Evolutionary conservation across 2,329 filamentous ascomycete genomes (phyloP), one percentile per base, ranked within the genome.

Genomic region (Aspergillus terreus): DNA sequence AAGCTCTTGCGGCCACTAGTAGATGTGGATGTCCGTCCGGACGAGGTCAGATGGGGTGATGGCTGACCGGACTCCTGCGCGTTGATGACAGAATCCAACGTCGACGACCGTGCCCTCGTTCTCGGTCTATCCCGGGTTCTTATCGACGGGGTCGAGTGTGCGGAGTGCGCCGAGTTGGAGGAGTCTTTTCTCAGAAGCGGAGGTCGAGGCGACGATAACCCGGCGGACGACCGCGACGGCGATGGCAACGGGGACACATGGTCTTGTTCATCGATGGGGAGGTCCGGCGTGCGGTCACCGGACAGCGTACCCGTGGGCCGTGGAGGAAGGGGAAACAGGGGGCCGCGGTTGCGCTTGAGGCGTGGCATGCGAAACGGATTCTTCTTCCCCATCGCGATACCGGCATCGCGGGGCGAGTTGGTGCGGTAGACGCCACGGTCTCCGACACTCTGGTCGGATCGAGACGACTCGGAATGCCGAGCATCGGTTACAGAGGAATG

Each of bases 1-100:
- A 99, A 90, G 71, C 92, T 97, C 71, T 92, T 94, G 49, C 94
- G 83, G 4, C 92, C 91, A n/a, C 75, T 80, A 0, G 87, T 92
- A 0, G 90, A 96, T 1, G 87, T 90, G 1, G 92, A 96, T 5
- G 84, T 92, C 47, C 91, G 81, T 3, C 76, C 78, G 2, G 77
- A 78, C 4, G 71, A 73, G 9, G 70, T 65, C n/a, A 84, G 71
- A 21, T 82, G 82, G 4, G 85, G 84, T 3, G 86, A 84, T 6
- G 83, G 77, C 4, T 87, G 79, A 49, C 87, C 83, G 55, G 90
- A 88, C 49, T 85, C 84, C 1, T 86, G 89, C 49, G 82, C 80
- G 57, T 87, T 84, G 15, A 86, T 84, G 41, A 92, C 71, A 1
- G 92, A 97, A 63, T 88, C 92, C 75, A 95, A 81, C 0, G 94